A percentile compares a stretch with the other conserved stretches of the same genome.
phyloP scores from a whole-genome alignment of 495 filamentous ascomycete species.

The Xylaria venustula region DNA sequence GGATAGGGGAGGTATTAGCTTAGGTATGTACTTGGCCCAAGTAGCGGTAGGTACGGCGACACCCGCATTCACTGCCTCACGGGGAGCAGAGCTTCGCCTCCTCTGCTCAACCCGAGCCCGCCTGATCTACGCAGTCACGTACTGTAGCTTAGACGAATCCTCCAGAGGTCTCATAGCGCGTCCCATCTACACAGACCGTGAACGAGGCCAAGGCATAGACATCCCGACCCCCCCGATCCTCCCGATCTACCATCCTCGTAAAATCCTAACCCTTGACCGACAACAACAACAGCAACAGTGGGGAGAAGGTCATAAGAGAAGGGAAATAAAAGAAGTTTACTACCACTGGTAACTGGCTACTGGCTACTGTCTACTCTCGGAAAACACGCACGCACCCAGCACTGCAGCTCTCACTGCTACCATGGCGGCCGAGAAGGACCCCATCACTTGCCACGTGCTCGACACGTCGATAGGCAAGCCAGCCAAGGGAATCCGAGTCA shows the following conservation, averaged over 20 bases:
- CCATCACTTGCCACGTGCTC: constrained; percentile 63
- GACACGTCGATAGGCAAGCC: constrained; percentile 60
- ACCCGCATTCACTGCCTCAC: constrained; percentile 21
- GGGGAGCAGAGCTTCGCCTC: constrained; percentile 22
- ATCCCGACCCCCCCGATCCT: too few species aligned
- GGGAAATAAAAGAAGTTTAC: too few species aligned
- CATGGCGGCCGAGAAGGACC: constrained; percentile 43
- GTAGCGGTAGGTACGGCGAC: not conserved
- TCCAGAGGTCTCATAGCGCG: not conserved
- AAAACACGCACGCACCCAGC: too few species aligned
- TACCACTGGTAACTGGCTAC: too few species aligned
- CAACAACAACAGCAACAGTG: too few species aligned
- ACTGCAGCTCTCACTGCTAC: too few species aligned
- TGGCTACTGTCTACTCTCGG: too few species aligned
- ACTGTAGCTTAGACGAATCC: not conserved
- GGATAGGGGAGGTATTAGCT: not conserved
- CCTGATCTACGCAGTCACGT: not conserved
- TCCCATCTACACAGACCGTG: not conserved
- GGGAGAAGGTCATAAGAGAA: too few species aligned
- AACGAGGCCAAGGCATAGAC: too few species aligned
- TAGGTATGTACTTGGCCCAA: not conserved
- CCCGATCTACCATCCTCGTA: too few species aligned
- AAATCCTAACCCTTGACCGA: not conserved
- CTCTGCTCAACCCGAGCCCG: constrained; percentile 20
- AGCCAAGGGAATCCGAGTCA: constrained; percentile 77